Percentiles rank a stretch among this genome's conserved stretches.
Evolutionary conservation across 2,329 filamentous ascomycete species (phyloP).

Genomic region (Curvularia spicifera): DNA sequence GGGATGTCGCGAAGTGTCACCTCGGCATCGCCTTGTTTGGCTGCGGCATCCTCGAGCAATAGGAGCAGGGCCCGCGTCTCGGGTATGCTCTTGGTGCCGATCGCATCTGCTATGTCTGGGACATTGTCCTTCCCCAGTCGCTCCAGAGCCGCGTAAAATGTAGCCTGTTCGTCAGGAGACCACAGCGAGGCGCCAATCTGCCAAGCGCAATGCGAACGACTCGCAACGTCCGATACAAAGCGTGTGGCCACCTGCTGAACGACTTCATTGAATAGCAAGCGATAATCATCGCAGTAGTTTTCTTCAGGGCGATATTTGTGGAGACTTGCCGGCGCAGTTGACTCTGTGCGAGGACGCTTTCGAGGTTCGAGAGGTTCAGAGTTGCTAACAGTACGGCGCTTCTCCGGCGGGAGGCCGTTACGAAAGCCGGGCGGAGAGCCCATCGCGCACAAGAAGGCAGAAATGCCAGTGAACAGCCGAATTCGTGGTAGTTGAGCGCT

Average conservation of each 20-base stretch:
- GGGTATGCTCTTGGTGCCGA: constrained; percentile 74
- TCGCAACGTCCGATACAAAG: constrained; percentile 17
- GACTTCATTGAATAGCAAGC: constrained; percentile 43
- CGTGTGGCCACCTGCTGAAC: constrained; percentile 29
- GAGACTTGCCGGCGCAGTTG: constrained; percentile 21
- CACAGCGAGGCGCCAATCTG: constrained; percentile 75
- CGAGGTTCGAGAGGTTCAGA: constrained; percentile 23
- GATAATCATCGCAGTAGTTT: constrained; percentile 57
- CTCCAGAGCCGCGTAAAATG: constrained; percentile 70
- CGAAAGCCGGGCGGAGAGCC: not conserved
- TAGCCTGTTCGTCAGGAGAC: constrained; percentile 72
- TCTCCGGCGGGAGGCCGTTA: not conserved
- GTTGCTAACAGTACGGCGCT: not conserved
- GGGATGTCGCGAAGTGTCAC: constrained; percentile 64
- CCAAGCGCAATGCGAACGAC: constrained; percentile 44
- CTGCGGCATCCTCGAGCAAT: constrained; percentile 62
- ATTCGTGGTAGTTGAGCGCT: not conserved
- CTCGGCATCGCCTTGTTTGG: constrained; percentile 46
- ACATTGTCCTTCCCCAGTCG: constrained; percentile 69
- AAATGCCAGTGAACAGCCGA: not conserved
- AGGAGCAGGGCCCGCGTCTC: constrained; percentile 76
- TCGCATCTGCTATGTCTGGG: constrained; percentile 64
- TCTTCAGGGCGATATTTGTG: constrained; percentile 42
- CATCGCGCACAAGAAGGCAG: not conserved
- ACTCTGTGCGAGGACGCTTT: constrained; percentile 36